These are phyloP conservation scores for Epithele typhae DNA, from an alignment of 768 basidiomycete species.

Conservation along the genomic window DNA sequence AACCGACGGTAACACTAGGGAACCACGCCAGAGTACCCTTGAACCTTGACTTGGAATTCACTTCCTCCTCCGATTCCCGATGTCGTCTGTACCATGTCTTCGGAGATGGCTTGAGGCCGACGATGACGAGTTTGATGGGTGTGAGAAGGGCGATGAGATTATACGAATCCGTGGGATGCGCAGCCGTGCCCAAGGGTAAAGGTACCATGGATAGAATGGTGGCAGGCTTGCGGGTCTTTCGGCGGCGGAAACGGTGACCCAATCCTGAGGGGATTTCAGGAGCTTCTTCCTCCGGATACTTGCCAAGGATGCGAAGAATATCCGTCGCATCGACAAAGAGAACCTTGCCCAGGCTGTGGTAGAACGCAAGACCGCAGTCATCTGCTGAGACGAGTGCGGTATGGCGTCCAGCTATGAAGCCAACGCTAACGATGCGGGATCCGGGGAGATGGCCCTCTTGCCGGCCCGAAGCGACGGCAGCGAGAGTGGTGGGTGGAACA, in stretches of 20 bases:
- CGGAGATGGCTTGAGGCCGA: slow-evolving; percentile 87
- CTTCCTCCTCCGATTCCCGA: slow-evolving; percentile 47
- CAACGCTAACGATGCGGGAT: slow-evolving; percentile 74
- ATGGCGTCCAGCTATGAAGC: slow-evolving; percentile 87
- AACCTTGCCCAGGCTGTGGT: slow-evolving; percentile 90
- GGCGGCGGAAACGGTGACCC: slow-evolving; percentile 35
- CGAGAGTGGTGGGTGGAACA: slow-evolving; percentile 63
- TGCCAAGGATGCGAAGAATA: slow-evolving; percentile 88
- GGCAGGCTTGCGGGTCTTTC: slow-evolving; percentile 45
- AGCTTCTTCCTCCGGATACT: slow-evolving; percentile 61
- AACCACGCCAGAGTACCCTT: slow-evolving; percentile 80
- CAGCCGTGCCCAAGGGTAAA: slow-evolving; percentile 70
- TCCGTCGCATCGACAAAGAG: slow-evolving; percentile 94
- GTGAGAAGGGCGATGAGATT: slow-evolving; percentile 85
- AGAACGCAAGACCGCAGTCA: slow-evolving; percentile 88
- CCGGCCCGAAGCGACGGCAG: slow-evolving; percentile 67
- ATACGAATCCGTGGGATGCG: slow-evolving; percentile 76
- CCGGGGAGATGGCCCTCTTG: slow-evolving; percentile 84
- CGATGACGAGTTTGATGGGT: slow-evolving; percentile 85
- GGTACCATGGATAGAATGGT: slow-evolving; percentile 77
- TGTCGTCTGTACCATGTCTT: slow-evolving; percentile 86
- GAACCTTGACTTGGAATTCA: slow-evolving; percentile 38
- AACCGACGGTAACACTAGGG: slow-evolving; percentile 46
- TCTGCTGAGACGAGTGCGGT: slow-evolving; percentile 92
- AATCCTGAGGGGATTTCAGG: slow-evolving; percentile 17